These are phyloP conservation scores for Podaxis sp. DNA, from an alignment of 768 basidiomycete genomes.

Conservation along the genomic window DNA sequence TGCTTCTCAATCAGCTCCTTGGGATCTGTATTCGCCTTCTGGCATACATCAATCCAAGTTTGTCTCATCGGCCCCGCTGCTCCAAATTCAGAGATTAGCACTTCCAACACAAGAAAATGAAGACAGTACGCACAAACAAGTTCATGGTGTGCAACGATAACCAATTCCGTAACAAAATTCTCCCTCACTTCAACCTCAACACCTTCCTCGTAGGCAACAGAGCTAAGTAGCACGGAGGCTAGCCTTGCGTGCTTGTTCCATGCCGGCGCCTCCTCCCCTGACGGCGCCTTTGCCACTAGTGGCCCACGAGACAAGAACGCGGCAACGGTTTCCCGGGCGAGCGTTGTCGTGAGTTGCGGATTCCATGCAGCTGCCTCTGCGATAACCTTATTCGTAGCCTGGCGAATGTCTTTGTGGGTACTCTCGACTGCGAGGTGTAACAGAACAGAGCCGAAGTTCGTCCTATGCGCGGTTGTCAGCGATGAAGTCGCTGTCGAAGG, in stretches of 20 bases:
- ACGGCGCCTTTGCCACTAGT: constrained; percentile 21
- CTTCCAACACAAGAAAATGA: neutral
- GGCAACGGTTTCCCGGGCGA: constrained; percentile 61
- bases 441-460: constrained; percentile 62
- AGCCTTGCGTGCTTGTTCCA: constrained; percentile 54
- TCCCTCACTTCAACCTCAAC: constrained; percentile 41
- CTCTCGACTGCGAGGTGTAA: constrained; percentile 68
- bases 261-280: constrained; percentile 25
- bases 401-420: constrained; percentile 50
- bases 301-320: constrained; percentile 41
- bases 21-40: constrained; percentile 68
- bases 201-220: constrained; percentile 44
- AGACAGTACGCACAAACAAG: constrained; percentile 47
- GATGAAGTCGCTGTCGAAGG: neutral
- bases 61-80: constrained; percentile 51
- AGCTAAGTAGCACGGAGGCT: constrained; percentile 50
- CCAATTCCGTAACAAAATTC: constrained; percentile 45
- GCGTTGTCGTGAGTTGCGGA: constrained; percentile 47
- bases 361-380: constrained; percentile 31
- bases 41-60: constrained; percentile 83
- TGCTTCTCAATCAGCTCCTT: constrained; percentile 50
- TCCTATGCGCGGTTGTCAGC: constrained; percentile 31
- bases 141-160: constrained; percentile 76
- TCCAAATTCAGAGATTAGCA: constrained; percentile 1
- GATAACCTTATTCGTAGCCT: constrained; percentile 42